Base-by-base conservation (phyloP, 768 basidiomycete genomes). In the Chlorophyllum brunneum region DNA sequence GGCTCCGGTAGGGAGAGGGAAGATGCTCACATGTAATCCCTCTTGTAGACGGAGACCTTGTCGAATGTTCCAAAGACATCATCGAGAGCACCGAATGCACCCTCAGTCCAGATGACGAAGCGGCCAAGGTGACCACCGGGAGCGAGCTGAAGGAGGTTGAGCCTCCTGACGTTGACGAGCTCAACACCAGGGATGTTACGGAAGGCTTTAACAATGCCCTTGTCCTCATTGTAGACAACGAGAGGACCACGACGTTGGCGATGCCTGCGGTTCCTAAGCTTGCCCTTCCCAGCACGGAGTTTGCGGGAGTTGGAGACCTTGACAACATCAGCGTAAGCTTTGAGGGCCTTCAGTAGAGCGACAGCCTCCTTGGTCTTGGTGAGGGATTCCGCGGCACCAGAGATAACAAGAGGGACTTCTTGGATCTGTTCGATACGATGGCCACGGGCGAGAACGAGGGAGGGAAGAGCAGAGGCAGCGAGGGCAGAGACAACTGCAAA, bases 71-170 rank as follows among this genome's bases (percentile, higher is more conserved):
- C 97, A 70, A 88, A 99, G 58, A 98, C 84, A 61, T 92, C 87
- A 69, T 98, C 97, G 51, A 99, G 89, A 58, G 90, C 83, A 48
- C 74, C 79, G 69, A 98, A 97, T 23, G 97, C 97, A 63, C 80
- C 80, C 76, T 95, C 89, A 56, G 97, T 98, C 97, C 97, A 99
- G 80, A 99, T 95, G 69, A 98, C 79, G 77, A 99, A 99, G 57
- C 97, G 92, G 56, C 97, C 97, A 55, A 99, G 85, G 68, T 99
- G 97, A 59, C 97, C 97, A 84, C 97, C 97, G 43, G 97, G 97
- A 13, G 97, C 97, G 69, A 99, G 92, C 75, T 98, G 94, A 68
- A 99, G 92, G 64, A 99, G 83, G 78, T 99, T 99, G 63, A 99
- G 78, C 46, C 90, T 75, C 70, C 85, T 82, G 61, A 99, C 97